Base-by-base conservation (phyloP, 441 rosid genomes). In the Pelargonium citronellum region DNA sequence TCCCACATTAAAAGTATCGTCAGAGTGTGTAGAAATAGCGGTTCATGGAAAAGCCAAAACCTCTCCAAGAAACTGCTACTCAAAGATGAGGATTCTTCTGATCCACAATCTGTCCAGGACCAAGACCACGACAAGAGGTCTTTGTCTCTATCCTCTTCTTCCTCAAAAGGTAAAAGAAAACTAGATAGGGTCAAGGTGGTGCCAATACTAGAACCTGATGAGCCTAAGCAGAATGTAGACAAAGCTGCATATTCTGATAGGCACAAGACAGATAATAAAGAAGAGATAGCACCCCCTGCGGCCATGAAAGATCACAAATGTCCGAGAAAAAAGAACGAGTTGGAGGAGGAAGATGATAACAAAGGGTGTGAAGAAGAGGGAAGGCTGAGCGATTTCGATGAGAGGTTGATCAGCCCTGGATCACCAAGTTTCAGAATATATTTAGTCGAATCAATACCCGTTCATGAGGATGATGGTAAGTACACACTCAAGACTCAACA, bases 341-440 rank as follows among this genome's bases (percentile, higher is more conserved):
- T 49, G 69, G 57, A 20, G 62, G 80, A 55, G 55, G 69, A 66
- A 55, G 78, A 67, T 37, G 73, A 41, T 15, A 43, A 27, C 15
- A 49, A 49, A 2, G 69, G 64, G 0, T 74, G 24, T 4, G 84
- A 80, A 15, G 79, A 70, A 4, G 69, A 76, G 16, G 76, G 67
- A 67, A 68, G 76, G 69, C 49, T 70, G 10, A 68, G 72, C 39
- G 64, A 69, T 43, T 55, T 75, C 1, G 80, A 69, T 15, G 81
- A 71, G 51, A 62, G 69, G 27, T 43, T 68, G 53, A 34, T 74
- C 19, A 79, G 68, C 70, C 82, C 84, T 49, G 82, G 83, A 70
- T 89, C 96, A 11, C 95, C 96, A 9, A 89, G 94, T 76, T 91
- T 92, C 83, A 87, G 91, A 73, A 82, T 89, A 53, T 92, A 87